Conservation (phyloP, 768 basidiomycete genomes). For the Clavaria fumosa region DNA sequence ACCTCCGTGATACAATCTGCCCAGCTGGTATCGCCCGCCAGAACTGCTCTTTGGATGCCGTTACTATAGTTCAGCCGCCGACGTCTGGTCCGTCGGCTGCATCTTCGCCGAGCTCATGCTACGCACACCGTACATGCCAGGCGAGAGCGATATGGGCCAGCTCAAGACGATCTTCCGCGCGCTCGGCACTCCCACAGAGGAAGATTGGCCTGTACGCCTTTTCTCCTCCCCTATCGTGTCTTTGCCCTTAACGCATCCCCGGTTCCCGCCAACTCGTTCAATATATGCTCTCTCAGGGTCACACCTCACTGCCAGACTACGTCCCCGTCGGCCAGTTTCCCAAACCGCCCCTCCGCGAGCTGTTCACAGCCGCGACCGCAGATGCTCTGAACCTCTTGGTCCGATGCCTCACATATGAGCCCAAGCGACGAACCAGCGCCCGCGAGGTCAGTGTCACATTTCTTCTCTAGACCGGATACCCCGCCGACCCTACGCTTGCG, state of each 20-base stretch:
- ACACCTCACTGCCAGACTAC: conserved; percentile 83
- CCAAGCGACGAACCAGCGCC: conserved; percentile 64
- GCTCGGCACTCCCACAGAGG: conserved; percentile 89
- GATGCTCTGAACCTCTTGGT: conserved; percentile 74
- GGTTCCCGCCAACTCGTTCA: neutral
- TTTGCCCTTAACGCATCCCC: too few relatives aligned
- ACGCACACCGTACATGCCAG: conserved; percentile 87
- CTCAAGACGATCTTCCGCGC: conserved; percentile 89
- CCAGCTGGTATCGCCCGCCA: conserved; percentile 95
- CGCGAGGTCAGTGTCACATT: conserved; percentile 42
- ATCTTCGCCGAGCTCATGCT: conserved; percentile 98
- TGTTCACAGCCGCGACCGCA: conserved; percentile 82
- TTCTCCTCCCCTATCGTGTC: too few relatives aligned
- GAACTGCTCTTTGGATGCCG: conserved; percentile 86
- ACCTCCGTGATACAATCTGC: neutral
- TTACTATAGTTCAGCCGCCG: conserved; percentile 83
- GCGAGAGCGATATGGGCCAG: conserved; percentile 95
- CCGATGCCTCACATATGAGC: conserved; percentile 75
- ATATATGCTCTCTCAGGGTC: conserved; percentile 39
- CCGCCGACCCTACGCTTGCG: too few relatives aligned
- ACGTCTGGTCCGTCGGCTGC: conserved; percentile 95
- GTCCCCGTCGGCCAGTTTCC: conserved; percentile 77
- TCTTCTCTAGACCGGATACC: too few relatives aligned
- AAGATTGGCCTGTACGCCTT: conserved; percentile 82
- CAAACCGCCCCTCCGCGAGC: conserved; percentile 62